Percentiles rank a stretch among this genome's conserved stretches.
Evolutionary conservation across 768 basidiomycete species (phyloP).

Genomic region (Leucosporidium yakuticum): DNA sequence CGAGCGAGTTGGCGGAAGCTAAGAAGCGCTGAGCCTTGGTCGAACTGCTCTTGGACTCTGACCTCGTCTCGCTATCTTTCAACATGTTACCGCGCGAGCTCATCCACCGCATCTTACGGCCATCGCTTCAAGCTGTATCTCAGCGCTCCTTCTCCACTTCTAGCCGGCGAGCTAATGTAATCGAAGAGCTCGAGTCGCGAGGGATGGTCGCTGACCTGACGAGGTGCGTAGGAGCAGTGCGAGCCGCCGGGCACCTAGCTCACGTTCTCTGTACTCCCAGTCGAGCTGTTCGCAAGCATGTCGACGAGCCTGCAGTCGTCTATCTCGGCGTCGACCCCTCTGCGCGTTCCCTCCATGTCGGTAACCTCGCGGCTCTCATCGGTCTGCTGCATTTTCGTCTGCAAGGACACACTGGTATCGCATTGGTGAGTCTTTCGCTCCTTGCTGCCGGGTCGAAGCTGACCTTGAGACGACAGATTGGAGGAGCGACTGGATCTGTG

Average conservation of each 20-base stretch:
- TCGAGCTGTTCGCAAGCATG: conserved; percentile 36
- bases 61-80: too few species aligned
- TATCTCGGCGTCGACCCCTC: conserved; percentile 94
- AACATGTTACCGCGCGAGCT: conserved; percentile 1
- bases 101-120: background rate
- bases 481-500: conserved; percentile 90
- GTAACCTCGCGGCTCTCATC: conserved; percentile 84
- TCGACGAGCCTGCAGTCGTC: conserved; percentile 47
- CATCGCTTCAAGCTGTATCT: background rate
- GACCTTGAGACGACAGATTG: conserved; percentile 57
- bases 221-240: conserved; percentile 9
- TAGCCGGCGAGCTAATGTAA: conserved; percentile 13
- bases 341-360: conserved; percentile 80
- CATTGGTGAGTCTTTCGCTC: conserved; percentile 57
- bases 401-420: conserved; percentile 73
- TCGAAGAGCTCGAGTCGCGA: conserved; percentile 18
- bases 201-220: conserved; percentile 29
- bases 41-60: too few species aligned
- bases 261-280: conserved; percentile 14
- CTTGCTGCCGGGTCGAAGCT: background rate
- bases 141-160: background rate
- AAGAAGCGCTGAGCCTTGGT: too few species aligned
- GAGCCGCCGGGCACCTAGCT: background rate
- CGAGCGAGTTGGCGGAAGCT: too few species aligned
- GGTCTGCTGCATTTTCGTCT: conserved; percentile 79